Conservation (phyloP, 2,329 filamentous ascomycete species). For the Aspergillus arachidicola region DNA sequence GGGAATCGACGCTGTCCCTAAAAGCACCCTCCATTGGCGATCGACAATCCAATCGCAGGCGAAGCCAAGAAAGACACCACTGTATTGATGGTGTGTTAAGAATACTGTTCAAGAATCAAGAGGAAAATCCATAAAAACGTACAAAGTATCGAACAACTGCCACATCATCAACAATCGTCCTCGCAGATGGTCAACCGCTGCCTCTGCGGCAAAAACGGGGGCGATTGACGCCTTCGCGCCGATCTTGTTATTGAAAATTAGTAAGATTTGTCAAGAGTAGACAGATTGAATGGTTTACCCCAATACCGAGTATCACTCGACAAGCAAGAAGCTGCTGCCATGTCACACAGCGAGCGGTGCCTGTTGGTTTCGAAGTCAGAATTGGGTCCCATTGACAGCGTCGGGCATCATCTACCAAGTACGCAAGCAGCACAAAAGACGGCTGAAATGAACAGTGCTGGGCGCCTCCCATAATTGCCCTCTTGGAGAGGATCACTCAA, state of each 20-base stretch:
- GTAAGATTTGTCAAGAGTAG: background rate
- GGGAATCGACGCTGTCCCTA: constrained; percentile 52
- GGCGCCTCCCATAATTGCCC: constrained; percentile 28
- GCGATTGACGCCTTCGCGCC: constrained; percentile 28
- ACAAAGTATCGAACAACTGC: constrained; percentile 29
- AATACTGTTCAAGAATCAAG: background rate
- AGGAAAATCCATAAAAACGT: background rate
- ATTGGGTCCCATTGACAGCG: no score
- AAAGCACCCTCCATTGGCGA: constrained; percentile 48
- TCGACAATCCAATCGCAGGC: constrained; percentile 20
- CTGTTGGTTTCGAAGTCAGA: constrained; percentile 1
- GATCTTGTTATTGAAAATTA: constrained; percentile 12
- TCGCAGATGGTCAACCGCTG: constrained; percentile 20
- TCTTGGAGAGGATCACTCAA: constrained; percentile 27
- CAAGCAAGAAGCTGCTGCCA: constrained; percentile 32
- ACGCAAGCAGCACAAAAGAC: constrained; percentile 28
- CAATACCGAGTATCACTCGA: constrained; percentile 33
- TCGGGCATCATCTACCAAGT: constrained; percentile 4
- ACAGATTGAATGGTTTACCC: constrained; percentile 13
- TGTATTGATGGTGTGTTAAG: background rate
- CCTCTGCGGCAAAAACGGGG: constrained; percentile 26
- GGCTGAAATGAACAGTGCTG: constrained; percentile 42
- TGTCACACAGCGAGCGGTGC: constrained; percentile 23
- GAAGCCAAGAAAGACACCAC: constrained; percentile 22
- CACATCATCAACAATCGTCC: constrained; percentile 26